Evolutionary conservation across 176 grass and related monocot species (phyloP), one percentile per base, ranked within the genome.

Genomic region (barley (Hordeum vulgare)): DNA sequence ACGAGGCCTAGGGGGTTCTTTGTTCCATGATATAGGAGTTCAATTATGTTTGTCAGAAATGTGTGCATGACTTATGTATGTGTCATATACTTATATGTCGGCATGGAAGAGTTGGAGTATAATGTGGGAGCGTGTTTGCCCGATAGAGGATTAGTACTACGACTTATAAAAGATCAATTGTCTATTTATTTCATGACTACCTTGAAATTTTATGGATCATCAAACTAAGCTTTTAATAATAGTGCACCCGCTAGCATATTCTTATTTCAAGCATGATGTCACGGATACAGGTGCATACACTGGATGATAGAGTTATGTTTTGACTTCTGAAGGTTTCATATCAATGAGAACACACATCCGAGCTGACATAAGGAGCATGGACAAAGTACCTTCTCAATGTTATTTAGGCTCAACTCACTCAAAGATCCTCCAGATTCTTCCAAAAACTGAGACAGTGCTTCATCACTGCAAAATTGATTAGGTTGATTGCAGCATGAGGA

Each of bases 351-450:
- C 17, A 61, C 14, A 84, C 23, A 62, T 41, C 12, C 35, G 56
- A 84, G 15, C 4, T 85, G 3, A 77, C 31, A 33, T 77, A 76
- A 17, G 54, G 80, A 81, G 45, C 66, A 75, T 68, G n/a, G 35
- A 76, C 21, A 51, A 20, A 40, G 11, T 87, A 95, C 95, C 95
- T 98, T 95, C 68, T 79, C 75, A 64, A 98, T 41, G 84, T 90
- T 93, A 79, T 95, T 98, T 75, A 98, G 72, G 57, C 85, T 88
- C 84, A 98, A 82, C 76, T 98, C 95, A 88, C 56, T 86, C 49
- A 98, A 80, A 57, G 54, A 93, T 71, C 90, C 88, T 88, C 95
- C 92, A 80, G 90, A 98, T 82, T 86, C 80, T 84, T 93, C 90
- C 86, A 98, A 90, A 81, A 88, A 98, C 42, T 44, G 82, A 79